phyloP scores from a whole-genome alignment of 257 asterid genomes.

The Cruciata laevipes region DNA sequence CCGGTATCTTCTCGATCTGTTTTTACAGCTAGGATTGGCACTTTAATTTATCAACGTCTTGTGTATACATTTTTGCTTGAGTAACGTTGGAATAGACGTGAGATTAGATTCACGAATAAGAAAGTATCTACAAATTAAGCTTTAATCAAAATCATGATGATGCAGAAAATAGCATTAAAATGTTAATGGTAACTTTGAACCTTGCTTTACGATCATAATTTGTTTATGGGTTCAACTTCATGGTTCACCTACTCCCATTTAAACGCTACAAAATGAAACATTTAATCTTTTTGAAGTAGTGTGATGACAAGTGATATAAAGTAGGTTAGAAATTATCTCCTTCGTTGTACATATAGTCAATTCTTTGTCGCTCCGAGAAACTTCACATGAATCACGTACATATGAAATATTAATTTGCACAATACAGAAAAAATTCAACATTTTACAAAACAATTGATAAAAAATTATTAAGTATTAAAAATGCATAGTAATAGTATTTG shows the following conservation, averaged over 20 bases:
- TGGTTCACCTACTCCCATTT: conserved; percentile 1
- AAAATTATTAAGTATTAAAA: no score
- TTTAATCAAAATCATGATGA: background rate
- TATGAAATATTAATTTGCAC: no score
- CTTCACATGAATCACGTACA: background rate
- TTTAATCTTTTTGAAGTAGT: background rate
- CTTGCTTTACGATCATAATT: background rate
- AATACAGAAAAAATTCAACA: no score
- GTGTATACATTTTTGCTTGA: no score
- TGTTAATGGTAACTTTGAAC: background rate
- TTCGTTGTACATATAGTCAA: background rate
- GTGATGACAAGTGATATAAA: background rate
- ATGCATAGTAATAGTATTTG: no score
- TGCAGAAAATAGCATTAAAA: background rate
- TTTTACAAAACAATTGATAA: no score
- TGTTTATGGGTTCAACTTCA: background rate
- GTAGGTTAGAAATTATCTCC: background rate
- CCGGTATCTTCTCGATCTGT: no score
- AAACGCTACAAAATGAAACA: background rate
- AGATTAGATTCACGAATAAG: no score
- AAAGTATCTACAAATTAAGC: background rate
- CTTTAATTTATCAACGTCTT: no score
- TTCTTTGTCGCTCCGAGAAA: background rate
- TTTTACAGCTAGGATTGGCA: no score
- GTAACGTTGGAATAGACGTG: background rate